Evolutionary conservation across 2,329 filamentous ascomycete species (phyloP).

Genomic region (Xylaria sp.): DNA sequence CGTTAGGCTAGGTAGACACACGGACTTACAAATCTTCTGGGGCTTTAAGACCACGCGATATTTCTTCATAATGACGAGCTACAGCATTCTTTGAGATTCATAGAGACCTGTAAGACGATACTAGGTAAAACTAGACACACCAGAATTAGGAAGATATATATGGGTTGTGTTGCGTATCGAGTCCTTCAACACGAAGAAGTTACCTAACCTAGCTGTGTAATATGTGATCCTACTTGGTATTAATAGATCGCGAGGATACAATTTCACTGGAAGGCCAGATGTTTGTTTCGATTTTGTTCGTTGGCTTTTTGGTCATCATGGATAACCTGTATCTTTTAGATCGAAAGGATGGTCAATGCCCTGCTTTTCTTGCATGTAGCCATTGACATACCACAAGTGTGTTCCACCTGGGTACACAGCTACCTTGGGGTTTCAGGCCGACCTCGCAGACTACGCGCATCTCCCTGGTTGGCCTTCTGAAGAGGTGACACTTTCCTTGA

Average conservation of each 20-base stretch:
- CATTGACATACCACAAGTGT: not conserved
- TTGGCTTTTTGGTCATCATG: not conserved
- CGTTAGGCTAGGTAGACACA: not conserved
- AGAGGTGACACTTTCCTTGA: not conserved
- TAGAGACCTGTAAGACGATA: not conserved
- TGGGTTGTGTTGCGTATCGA: not conserved
- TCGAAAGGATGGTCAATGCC: constrained; percentile 2
- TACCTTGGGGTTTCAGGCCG: not conserved
- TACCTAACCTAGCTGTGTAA: not conserved
- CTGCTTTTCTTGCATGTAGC: not conserved
- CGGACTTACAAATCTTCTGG: constrained; percentile 1
- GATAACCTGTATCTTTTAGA: not conserved
- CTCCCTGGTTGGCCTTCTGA: not conserved
- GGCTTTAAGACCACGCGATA: not conserved
- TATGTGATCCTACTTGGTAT: not conserved
- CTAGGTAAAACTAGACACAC: not conserved
- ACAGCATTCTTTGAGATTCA: not conserved
- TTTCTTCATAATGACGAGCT: not conserved
- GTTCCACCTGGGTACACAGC: not conserved
- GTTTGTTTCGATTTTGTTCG: too few relatives aligned
- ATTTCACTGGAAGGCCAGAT: not conserved
- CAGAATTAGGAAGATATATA: not conserved
- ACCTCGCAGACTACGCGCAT: not conserved
- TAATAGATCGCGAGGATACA: not conserved
- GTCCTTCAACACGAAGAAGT: not conserved